These are phyloP conservation scores for Poteriospumella lacustris DNA, from an alignment of 108 stramenopile genomes.

Conservation along the genomic window DNA sequence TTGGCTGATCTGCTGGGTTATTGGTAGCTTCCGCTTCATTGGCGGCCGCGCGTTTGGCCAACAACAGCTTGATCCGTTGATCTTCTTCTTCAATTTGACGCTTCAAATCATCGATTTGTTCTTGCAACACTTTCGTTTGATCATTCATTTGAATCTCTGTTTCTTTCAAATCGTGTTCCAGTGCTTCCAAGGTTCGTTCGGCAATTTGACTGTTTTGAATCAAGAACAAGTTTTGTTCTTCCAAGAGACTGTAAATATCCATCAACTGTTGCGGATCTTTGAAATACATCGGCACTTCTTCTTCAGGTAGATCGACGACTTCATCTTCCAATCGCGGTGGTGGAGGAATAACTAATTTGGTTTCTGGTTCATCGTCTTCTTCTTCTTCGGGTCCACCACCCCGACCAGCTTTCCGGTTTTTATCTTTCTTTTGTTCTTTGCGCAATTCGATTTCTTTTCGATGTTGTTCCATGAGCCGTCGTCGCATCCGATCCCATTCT, in stretches of 20 bases:
- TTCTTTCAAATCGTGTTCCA: constrained; percentile 46
- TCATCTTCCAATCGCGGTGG: constrained; percentile 52
- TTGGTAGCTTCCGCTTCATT: not conserved
- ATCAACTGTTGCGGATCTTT: constrained; percentile 58
- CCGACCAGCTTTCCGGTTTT: not conserved
- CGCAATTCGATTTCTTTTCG: constrained; percentile 35
- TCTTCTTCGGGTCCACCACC: not conserved
- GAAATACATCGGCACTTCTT: constrained; percentile 68
- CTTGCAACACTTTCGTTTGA: constrained; percentile 40
- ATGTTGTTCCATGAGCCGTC: constrained; percentile 25
- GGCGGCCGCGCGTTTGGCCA: not conserved
- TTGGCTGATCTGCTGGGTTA: too few relatives aligned
- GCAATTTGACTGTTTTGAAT: constrained; percentile 66
- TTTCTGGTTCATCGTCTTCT: constrained; percentile 23
- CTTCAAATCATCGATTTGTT: constrained; percentile 39
- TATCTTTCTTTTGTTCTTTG: constrained; percentile 42
- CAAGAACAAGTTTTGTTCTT: constrained; percentile 63
- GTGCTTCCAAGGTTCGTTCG: constrained; percentile 61
- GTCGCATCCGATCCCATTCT: constrained; percentile 17
- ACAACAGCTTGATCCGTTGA: constrained; percentile 32
- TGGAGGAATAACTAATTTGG: constrained; percentile 36
- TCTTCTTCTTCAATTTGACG: constrained; percentile 46
- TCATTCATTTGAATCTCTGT: constrained; percentile 48
- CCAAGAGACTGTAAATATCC: constrained; percentile 52
- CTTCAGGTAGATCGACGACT: constrained; percentile 42